Base-by-base conservation (phyloP, 345 rosid species). In the Xanthoceras sorbifolium region DNA sequence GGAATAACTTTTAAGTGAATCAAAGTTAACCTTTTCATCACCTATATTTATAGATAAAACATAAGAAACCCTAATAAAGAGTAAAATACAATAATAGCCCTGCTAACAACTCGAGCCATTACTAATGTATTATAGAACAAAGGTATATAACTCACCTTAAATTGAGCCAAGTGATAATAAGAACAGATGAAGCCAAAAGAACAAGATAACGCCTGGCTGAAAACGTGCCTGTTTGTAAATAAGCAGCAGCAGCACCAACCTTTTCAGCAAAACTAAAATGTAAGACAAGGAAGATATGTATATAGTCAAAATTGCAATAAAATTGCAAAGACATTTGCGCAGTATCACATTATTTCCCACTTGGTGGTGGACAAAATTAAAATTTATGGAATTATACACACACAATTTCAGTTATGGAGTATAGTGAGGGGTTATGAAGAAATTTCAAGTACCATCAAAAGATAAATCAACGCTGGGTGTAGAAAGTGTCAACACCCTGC, bases 161-260 rank as follows among this genome's bases (percentile, higher is more conserved):
- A 82, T 94, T 94, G 59, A 94, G 90, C 98, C 97, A 94, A 71
- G 91, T 82, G 70, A 94, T 94, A 60, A 91, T 83, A 71, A 91
- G 86, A 68, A 93, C 17, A 18, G 98, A 94, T 66, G 97, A 91
- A 84, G 78, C 84, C 89, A 94, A 84, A 72, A 94, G 90, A 46
- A 70, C 50, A 71, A 82, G 79, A 73, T 89, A 94, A 71, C 92
- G 94, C 76, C 68, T 72, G 65, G 79, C 74, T 14, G 79, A 72
- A 81, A 93, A 89, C 7, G 82, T 50, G 62, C 98, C 97, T 0
- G 94, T 88, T 79, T 93, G 90, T 64, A 89, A 78, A 79, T 91
- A 95, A 20, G 98, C 96, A 11, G 89, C 87, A 23, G 98, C 93
- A 67, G 90, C 85, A 4, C 97, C 99, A 48, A 95, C 95, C 99